Evolutionary conservation across 2,329 filamentous ascomycete species (phyloP), one percentile per base, ranked within the genome.

Genomic region (Verticillium nubilum): DNA sequence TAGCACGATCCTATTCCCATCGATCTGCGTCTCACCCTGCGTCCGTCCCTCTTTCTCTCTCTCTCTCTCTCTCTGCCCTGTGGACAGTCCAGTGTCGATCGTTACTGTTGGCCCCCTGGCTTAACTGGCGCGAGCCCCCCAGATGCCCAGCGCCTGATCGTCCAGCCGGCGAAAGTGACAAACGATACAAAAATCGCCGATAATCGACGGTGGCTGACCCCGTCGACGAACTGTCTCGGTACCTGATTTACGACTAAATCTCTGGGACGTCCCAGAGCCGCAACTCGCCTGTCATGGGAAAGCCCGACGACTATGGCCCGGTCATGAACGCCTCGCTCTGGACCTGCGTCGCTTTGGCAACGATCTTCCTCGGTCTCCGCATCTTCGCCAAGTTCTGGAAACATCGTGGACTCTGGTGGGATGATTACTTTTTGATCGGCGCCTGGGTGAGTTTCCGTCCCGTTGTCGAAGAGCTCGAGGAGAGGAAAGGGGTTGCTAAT

Each of bases 381-480:
- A 26, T 68, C 5, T 68, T 67, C 31, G 67, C 66, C 62, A 68
- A 68, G 59, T 63, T 62, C 26, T 57, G 59, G 27, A 65, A 64
- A 52, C 63, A 63, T 17, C 42, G 42, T 19, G 42, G 42, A 23
- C 54, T 65, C 15, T 65, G 65, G 62, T 57, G 53, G 57, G 66
- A 66, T 28, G 66, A 67, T 59, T 55, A 62, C 23, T 54, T 62
- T 29, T 59, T 67, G 29, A 57, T 65, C 27, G 61, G 58, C n/a
- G 57, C 62, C 12, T 67, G 64, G 65, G 66, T 66, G 60, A 25
- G 64, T 59, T 10, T 13, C n/a, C n/a, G n/a, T n/a, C n/a, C n/a
- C n/a, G n/a, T n/a, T n/a, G n/a, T n/a, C n/a, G n/a, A n/a, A n/a
- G n/a, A n/a, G n/a, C n/a, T n/a, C n/a, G n/a, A n/a, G n/a, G n/a